These are phyloP conservation scores for Termitomyces sp. DNA, from an alignment of 768 basidiomycete species.

Conservation along the genomic window DNA sequence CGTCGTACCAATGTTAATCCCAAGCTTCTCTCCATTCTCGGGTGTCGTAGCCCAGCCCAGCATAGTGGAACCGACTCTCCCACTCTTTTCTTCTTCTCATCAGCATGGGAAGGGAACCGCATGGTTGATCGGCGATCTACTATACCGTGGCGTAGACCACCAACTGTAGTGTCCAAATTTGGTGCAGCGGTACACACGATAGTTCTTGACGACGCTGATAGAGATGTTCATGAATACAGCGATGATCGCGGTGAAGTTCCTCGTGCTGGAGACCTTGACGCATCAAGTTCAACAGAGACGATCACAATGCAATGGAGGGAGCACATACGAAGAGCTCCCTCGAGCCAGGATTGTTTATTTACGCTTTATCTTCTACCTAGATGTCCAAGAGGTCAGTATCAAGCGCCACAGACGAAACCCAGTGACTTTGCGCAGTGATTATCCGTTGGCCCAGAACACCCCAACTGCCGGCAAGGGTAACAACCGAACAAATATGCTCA, in stretches of 20 bases:
- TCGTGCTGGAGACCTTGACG: not conserved
- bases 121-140: not conserved
- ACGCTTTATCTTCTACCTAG: too few relatives aligned
- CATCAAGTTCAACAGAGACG: not conserved
- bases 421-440: too few relatives aligned
- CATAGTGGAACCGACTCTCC: not conserved
- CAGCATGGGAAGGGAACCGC: not conserved
- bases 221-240: not conserved
- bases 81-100: not conserved
- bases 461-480: too few relatives aligned
- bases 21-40: slow-evolving; percentile 1
- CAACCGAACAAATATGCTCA: too few relatives aligned
- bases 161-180: not conserved
- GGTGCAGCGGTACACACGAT: not conserved
- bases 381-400: too few relatives aligned
- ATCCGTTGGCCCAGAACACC: too few relatives aligned
- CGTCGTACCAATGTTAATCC: not conserved
- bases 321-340: not conserved
- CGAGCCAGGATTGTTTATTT: too few relatives aligned
- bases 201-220: not conserved
- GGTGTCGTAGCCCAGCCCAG: not conserved
- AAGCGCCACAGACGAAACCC: not conserved
- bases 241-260: not conserved
- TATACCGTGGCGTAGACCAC: not conserved
- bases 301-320: not conserved